Base-by-base conservation (phyloP, 257 asterid genomes). In the Fraxinus cuspidata region DNA sequence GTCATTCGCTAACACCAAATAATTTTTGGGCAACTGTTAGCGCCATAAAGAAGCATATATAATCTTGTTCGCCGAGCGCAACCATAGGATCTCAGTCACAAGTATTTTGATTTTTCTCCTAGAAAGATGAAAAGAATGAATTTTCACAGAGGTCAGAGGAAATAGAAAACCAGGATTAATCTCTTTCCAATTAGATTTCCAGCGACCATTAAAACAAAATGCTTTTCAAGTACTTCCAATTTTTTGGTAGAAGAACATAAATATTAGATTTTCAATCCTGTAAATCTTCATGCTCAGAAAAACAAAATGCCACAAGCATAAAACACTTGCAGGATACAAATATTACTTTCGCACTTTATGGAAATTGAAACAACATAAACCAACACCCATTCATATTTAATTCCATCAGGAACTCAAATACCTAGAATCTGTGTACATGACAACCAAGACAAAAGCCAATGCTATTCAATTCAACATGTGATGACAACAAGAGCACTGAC, bases 231-330 rank as follows among this genome's bases (percentile, higher is more conserved):
- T 53, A 53, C 64, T n/a, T 53, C 21, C 64, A 53, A 53, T 18
- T 6, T 15, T 5, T 53, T 3, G 0, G 12, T 3, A 15, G 56
- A 40, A 16, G 5, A 51, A n/a, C 23, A 18, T 53, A 19, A 53
- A 5, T 16, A 53, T 7, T 11, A 53, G 25, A 53, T 53, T 18
- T 19, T 53, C 35, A 18, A 71, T 10, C 72, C n/a, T 3, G 9
- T 19, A 71, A 60, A 60, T 19, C 1, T 51, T 25, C 15, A 25
- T 29, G n/a, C 19, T 63, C 1, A 47, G 18, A 13, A 28, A 31
- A 5, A 63, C 29, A 34, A 72, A 78, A 64, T 53, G 64, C 64
- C 12, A 53, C 9, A 19, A 47, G 53, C 53, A 76, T 76, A 76
- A 31, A 21, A 65, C 66, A 27, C 8, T 51, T 51, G 25, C 63